Percentiles rank a stretch among this genome's conserved stretches.
These are phyloP conservation scores for Lipomyces mesembrius DNA, from an alignment of 805 yeast species.

Conservation along the genomic window DNA sequence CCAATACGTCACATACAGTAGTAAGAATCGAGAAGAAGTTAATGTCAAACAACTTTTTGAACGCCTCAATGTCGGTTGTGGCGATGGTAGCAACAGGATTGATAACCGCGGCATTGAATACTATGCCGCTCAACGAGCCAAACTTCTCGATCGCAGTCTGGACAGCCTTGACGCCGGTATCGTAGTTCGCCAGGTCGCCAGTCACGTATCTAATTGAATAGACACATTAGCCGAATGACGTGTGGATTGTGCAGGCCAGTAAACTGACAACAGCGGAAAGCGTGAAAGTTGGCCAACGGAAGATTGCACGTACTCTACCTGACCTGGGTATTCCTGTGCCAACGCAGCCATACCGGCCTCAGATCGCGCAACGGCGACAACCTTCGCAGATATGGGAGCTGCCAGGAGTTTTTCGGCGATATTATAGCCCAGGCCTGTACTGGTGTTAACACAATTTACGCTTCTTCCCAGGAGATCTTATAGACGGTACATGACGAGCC, in stretches of 20 bases:
- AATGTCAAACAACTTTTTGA: conserved; percentile 72
- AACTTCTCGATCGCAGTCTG: conserved; percentile 51
- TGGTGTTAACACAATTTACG: neutral
- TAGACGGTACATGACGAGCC: neutral
- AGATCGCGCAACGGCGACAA: conserved; percentile 77
- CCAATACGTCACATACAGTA: conserved; percentile 16
- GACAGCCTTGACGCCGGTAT: conserved; percentile 49
- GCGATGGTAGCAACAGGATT: conserved; percentile 69
- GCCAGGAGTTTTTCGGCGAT: conserved; percentile 60
- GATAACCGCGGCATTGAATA: conserved; percentile 76
- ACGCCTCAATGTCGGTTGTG: conserved; percentile 56
- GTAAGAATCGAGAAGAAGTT: conserved; percentile 77
- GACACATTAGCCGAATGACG: conserved; percentile 5
- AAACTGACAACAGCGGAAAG: neutral
- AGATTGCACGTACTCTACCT: conserved; percentile 37
- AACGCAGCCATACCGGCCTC: conserved; percentile 53
- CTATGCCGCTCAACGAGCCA: conserved; percentile 58
- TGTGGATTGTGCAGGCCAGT: too few relatives aligned
- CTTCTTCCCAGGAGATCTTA: neutral
- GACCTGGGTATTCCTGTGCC: conserved; percentile 49
- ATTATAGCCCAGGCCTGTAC: conserved; percentile 76
- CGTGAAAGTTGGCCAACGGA: neutral
- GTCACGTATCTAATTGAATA: conserved; percentile 42
- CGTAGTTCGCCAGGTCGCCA: conserved; percentile 59
- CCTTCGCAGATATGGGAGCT: conserved; percentile 47